phyloP scores from a whole-genome alignment of 768 basidiomycete genomes.

The Tricholoma sp. region DNA sequence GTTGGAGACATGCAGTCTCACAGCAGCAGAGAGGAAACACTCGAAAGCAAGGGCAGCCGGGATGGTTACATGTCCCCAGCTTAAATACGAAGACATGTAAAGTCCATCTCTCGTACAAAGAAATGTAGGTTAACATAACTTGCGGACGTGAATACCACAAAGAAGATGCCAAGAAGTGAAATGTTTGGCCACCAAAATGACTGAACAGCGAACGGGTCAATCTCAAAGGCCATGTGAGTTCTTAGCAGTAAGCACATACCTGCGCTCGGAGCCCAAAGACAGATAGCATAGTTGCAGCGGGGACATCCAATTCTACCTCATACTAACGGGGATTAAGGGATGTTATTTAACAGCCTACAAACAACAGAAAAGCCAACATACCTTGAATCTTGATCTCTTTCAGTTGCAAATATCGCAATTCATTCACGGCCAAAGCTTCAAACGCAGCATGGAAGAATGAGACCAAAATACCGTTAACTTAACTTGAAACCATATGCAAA shows the following conservation, averaged over 20 bases:
- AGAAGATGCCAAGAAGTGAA: slow-evolving; percentile 78
- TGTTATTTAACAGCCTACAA: too few relatives aligned
- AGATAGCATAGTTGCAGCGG: slow-evolving; percentile 91
- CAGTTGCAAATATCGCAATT: slow-evolving; percentile 87
- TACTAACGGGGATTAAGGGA: slow-evolving; percentile 48
- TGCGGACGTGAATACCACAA: slow-evolving; percentile 66
- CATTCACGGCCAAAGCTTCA: slow-evolving; percentile 97
- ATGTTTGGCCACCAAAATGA: slow-evolving; percentile 99
- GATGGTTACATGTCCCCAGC: too few relatives aligned
- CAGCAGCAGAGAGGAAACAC: too few relatives aligned
- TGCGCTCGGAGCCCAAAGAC: slow-evolving; percentile 91
- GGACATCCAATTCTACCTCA: slow-evolving; percentile 92
- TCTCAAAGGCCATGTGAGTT: not conserved
- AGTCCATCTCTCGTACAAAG: slow-evolving; percentile 80
- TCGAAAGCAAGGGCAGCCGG: too few relatives aligned
- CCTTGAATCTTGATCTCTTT: slow-evolving; percentile 91
- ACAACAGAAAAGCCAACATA: slow-evolving; percentile 27
- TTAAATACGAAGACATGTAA: too few relatives aligned
- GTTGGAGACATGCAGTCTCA: too few relatives aligned
- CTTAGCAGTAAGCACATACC: slow-evolving; percentile 29
- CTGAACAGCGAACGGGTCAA: slow-evolving; percentile 18
- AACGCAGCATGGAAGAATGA: slow-evolving; percentile 99
- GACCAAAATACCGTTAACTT: too few relatives aligned
- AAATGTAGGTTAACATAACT: slow-evolving; percentile 82
- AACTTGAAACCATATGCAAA: too few relatives aligned